These are phyloP conservation scores for Aquilaria sinensis DNA, from an alignment of 345 rosid species.

Conservation along the genomic window DNA sequence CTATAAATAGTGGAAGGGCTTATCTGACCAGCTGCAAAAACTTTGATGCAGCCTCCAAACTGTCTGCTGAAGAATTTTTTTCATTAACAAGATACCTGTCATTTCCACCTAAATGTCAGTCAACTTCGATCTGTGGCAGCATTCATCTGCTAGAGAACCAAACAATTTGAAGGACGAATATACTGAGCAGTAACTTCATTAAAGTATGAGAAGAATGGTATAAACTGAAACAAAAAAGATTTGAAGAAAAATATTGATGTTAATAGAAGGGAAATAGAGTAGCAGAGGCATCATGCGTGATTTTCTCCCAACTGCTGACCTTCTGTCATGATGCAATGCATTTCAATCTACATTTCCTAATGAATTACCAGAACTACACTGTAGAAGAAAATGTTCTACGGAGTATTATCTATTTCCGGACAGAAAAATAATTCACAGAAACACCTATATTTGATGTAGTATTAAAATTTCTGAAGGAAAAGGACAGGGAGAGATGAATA, in stretches of 20 bases:
- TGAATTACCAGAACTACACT: no score
- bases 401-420: no score
- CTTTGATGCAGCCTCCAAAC: slow-evolving; percentile 44
- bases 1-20: slow-evolving; percentile 3
- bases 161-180: neutral
- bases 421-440: no score
- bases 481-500: neutral
- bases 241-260: neutral
- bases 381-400: no score
- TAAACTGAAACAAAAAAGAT: neutral
- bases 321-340: no score
- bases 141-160: slow-evolving; percentile 9
- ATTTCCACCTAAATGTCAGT: slow-evolving; percentile 2
- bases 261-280: neutral
- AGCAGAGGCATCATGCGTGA: neutral
- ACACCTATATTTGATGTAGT: no score
- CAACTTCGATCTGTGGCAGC: slow-evolving; percentile 2
- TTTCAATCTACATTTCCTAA: no score
- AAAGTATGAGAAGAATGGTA: no score
- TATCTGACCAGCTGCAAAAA: slow-evolving; percentile 69
- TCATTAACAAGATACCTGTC: slow-evolving; percentile 64
- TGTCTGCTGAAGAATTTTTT: slow-evolving; percentile 37
- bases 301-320: no score
- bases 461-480: neutral
- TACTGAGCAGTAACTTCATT: neutral